These are phyloP conservation scores for Nannochloropsis salina DNA, from an alignment of 108 stramenopile species.

Conservation along the genomic window DNA sequence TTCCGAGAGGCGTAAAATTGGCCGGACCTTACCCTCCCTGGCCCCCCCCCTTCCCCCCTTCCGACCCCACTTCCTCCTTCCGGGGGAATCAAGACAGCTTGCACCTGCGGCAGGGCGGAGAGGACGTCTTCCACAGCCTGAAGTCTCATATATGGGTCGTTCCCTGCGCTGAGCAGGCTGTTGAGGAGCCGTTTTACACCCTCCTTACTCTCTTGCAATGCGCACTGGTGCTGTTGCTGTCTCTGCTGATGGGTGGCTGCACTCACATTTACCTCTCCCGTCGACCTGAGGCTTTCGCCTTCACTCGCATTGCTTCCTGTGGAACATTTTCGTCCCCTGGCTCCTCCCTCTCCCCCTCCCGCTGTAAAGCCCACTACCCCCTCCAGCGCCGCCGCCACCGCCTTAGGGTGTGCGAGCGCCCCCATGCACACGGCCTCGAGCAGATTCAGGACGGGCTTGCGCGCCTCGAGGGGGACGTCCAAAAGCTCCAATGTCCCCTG, in stretches of 20 bases:
- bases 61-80: background rate
- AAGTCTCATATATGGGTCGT: background rate
- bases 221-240: background rate
- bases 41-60: conserved; percentile 1
- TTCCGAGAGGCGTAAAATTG: background rate
- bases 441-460: background rate
- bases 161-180: background rate
- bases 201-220: background rate
- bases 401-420: background rate
- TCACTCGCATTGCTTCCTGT: background rate
- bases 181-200: conserved; percentile 8
- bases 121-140: background rate
- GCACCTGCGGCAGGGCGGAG: background rate
- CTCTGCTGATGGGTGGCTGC: background rate
- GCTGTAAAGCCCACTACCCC: background rate
- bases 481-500: conserved; percentile 6
- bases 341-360: background rate
- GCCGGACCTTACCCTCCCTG: background rate
- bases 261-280: no score
- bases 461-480: background rate
- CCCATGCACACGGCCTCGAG: conserved; percentile 11
- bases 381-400: background rate
- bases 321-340: background rate
- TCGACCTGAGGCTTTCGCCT: background rate
- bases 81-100: background rate